A percentile compares a stretch with the other conserved stretches of the same genome.
phyloP scores from a whole-genome alignment of 441 rosid species.

The Biscutella laevigata region DNA sequence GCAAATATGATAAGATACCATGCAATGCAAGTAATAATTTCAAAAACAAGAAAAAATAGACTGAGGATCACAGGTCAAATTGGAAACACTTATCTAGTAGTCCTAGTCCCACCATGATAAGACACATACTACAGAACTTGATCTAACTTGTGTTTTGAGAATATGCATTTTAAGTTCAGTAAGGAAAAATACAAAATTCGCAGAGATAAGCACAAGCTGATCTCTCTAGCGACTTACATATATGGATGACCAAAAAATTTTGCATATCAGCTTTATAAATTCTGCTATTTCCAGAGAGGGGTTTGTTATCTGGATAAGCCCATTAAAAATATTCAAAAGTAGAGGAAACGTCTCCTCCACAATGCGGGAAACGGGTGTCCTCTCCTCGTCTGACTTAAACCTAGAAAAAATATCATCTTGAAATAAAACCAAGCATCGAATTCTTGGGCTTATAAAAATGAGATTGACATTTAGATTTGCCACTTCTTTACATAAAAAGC shows the following conservation, averaged over 20 bases:
- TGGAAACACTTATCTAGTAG: constrained; percentile 1
- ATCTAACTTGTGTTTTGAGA: neutral
- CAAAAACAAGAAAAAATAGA: neutral
- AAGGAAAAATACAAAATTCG: neutral
- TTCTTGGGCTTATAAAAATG: neutral
- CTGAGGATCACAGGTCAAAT: constrained; percentile 1
- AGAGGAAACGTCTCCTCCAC: constrained; percentile 85
- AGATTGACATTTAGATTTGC: neutral
- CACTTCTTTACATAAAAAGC: constrained; percentile 4
- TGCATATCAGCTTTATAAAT: constrained; percentile 88
- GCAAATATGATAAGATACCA: constrained; percentile 3
- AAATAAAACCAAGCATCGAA: constrained; percentile 1
- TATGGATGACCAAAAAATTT: constrained; percentile 95
- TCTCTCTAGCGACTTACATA: constrained; percentile 54
- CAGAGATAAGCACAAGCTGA: neutral
- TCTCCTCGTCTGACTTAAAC: constrained; percentile 98
- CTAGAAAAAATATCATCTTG: constrained; percentile 31
- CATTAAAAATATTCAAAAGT: constrained; percentile 66
- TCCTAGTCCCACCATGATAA: neutral
- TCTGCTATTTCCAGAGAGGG: constrained; percentile 89
- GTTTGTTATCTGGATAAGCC: constrained; percentile 73
- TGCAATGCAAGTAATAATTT: neutral
- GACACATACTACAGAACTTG: neutral
- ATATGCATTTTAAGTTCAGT: neutral
- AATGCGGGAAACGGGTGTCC: constrained; percentile 72